These are phyloP conservation scores for Boletales sp. DNA, from an alignment of 768 basidiomycete species.

Conservation along the genomic window DNA sequence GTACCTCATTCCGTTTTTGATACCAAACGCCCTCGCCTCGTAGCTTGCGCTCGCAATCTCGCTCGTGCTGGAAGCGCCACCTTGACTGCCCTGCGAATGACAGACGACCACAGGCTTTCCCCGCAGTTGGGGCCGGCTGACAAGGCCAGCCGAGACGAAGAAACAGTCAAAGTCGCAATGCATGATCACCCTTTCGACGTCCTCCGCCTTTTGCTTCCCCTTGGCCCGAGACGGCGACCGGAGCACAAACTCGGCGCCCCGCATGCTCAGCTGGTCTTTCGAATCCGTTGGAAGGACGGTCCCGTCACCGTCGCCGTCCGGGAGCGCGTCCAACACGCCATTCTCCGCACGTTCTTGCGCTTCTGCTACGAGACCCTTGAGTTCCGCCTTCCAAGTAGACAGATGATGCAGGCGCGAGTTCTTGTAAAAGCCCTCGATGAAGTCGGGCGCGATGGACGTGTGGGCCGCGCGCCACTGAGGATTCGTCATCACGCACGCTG, in stretches of 20 bases:
- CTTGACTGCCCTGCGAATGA: slow-evolving; percentile 80
- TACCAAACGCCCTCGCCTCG: slow-evolving; percentile 83
- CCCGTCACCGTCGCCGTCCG: neutral
- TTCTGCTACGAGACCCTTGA: slow-evolving; percentile 72
- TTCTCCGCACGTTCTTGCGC: slow-evolving; percentile 71
- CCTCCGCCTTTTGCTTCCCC: slow-evolving; percentile 49
- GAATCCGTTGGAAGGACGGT: neutral
- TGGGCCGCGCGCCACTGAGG: slow-evolving; percentile 84
- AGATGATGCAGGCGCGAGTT: slow-evolving; percentile 93
- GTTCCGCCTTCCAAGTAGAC: slow-evolving; percentile 88
- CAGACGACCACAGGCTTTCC: slow-evolving; percentile 94
- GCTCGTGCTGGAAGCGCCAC: slow-evolving; percentile 77
- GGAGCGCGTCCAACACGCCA: slow-evolving; percentile 15
- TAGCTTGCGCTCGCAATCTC: slow-evolving; percentile 96
- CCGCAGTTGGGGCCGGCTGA: slow-evolving; percentile 72
- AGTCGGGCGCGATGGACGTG: slow-evolving; percentile 82
- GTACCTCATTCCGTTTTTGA: slow-evolving; percentile 94
- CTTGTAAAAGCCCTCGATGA: slow-evolving; percentile 79
- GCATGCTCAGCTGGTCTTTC: slow-evolving; percentile 44
- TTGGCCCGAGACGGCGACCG: slow-evolving; percentile 47
- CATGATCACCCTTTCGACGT: slow-evolving; percentile 69
- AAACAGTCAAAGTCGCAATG: slow-evolving; percentile 97
- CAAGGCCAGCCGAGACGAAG: slow-evolving; percentile 90
- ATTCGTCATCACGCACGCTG: slow-evolving; percentile 76
- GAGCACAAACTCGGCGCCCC: slow-evolving; percentile 46